phyloP scores from a whole-genome alignment of 139 green algal species.

The Diplosphaera chodatii region DNA sequence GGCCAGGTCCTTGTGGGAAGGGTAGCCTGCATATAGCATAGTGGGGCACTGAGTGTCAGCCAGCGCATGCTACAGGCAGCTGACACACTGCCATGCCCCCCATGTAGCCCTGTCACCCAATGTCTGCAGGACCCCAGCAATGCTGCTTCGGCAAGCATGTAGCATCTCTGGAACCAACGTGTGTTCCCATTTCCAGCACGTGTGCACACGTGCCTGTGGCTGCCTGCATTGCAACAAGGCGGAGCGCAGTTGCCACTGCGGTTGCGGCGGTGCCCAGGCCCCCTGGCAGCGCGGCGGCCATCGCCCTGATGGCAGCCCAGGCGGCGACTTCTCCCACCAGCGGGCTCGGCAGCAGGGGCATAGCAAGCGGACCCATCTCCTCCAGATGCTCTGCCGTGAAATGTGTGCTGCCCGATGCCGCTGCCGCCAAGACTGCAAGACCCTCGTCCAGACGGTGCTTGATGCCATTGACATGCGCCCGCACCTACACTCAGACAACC shows the following conservation, averaged over 20 bases:
- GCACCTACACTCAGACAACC: constrained; percentile 22
- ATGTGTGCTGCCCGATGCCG: constrained; percentile 31
- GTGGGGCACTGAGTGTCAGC: too few relatives aligned
- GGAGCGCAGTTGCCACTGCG: constrained; percentile 44
- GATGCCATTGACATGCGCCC: constrained; percentile 45
- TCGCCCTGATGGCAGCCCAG: constrained; percentile 40
- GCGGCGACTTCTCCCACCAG: constrained; percentile 58
- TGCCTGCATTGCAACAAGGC: constrained; percentile 43
- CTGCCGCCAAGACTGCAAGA: constrained; percentile 38
- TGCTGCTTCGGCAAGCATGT: too few relatives aligned
- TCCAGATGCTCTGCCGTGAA: constrained; percentile 50
- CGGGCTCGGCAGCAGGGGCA: constrained; percentile 63
- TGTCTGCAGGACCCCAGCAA: not conserved
- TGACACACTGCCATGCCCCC: too few relatives aligned
- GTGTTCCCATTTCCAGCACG: too few relatives aligned
- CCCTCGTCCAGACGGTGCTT: constrained; percentile 46
- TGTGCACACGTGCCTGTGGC: not conserved
- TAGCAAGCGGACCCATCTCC: constrained; percentile 39
- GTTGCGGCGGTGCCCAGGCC: constrained; percentile 29
- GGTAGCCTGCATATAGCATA: constrained; percentile 3
- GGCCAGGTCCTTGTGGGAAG: constrained; percentile 19
- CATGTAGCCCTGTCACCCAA: too few relatives aligned
- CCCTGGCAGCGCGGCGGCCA: constrained; percentile 59
- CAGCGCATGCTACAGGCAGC: too few relatives aligned
- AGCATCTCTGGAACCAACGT: too few relatives aligned